These are phyloP conservation scores for Apostasia ramifera DNA, from an alignment of 106 monocot species.

Conservation along the genomic window DNA sequence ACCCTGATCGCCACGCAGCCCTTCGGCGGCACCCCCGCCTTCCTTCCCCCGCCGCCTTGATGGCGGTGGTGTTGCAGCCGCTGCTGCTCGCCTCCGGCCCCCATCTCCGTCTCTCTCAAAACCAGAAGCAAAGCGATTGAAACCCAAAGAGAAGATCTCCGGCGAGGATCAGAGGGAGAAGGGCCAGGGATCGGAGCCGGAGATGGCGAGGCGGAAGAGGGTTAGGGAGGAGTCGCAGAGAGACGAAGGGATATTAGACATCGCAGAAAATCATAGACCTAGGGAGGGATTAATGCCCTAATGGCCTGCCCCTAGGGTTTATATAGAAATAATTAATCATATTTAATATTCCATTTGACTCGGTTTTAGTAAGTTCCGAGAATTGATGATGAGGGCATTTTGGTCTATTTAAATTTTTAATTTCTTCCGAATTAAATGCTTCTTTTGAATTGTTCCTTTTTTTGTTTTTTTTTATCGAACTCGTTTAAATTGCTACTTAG, in stretches of 20 bases:
- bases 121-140: not conserved
- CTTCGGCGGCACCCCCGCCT: slow-evolving; percentile 13
- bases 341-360: no score
- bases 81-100: not conserved
- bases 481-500: no score
- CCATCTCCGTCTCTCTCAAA: no score
- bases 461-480: no score
- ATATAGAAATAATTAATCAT: no score
- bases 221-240: slow-evolving; percentile 29
- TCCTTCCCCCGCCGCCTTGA: not conserved
- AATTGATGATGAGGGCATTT: no score
- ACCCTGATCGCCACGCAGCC: slow-evolving; percentile 54
- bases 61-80: not conserved
- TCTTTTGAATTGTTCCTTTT: no score
- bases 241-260: slow-evolving; percentile 20
- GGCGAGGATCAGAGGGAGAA: not conserved
- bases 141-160: not conserved
- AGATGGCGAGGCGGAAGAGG: slow-evolving; percentile 31
- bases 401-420: no score
- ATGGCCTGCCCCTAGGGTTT: no score
- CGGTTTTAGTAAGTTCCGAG: no score
- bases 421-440: no score
- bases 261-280: not conserved
- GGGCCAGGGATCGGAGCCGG: slow-evolving; percentile 29
- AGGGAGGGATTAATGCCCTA: no score